These are phyloP conservation scores for Phialocephala sp. DNA, from an alignment of 2,329 filamentous ascomycete species.

Conservation along the genomic window DNA sequence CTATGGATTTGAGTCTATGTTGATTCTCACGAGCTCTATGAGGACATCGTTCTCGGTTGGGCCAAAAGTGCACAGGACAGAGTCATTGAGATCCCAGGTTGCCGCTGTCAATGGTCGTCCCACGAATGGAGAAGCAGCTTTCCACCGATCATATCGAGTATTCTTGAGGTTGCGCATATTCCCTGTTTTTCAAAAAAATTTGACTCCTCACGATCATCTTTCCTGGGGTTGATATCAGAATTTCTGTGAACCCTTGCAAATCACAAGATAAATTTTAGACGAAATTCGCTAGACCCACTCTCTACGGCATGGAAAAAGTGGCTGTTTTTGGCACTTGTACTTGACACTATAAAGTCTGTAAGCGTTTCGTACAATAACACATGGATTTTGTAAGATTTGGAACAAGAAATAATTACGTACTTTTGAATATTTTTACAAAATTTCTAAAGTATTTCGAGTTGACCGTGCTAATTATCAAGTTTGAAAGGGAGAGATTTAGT, in stretches of 20 bases:
- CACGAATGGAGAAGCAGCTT: constrained; percentile 55
- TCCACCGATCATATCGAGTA: constrained; percentile 72
- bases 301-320: too few relatives aligned
- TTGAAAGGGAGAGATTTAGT: too few relatives aligned
- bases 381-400: too few relatives aligned
- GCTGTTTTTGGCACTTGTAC: too few relatives aligned
- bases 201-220: constrained; percentile 18
- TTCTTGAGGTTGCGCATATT: constrained; percentile 88
- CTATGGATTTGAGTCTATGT: constrained; percentile 48
- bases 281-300: constrained; percentile 18
- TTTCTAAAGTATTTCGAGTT: too few relatives aligned
- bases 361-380: too few relatives aligned
- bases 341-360: too few relatives aligned
- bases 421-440: too few relatives aligned
- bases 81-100: constrained; percentile 85
- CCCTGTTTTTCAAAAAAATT: constrained; percentile 3
- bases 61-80: constrained; percentile 83
- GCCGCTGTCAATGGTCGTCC: constrained; percentile 70
- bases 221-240: constrained; percentile 21
- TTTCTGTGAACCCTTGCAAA: constrained; percentile 21
- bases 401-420: too few relatives aligned
- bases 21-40: constrained; percentile 72
- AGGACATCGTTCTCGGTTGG: constrained; percentile 72
- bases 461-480: too few relatives aligned
- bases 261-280: constrained; percentile 33